Evolutionary conservation across 148 eudicot genomes (phyloP).

Genomic region (Persicaria maculosa): DNA sequence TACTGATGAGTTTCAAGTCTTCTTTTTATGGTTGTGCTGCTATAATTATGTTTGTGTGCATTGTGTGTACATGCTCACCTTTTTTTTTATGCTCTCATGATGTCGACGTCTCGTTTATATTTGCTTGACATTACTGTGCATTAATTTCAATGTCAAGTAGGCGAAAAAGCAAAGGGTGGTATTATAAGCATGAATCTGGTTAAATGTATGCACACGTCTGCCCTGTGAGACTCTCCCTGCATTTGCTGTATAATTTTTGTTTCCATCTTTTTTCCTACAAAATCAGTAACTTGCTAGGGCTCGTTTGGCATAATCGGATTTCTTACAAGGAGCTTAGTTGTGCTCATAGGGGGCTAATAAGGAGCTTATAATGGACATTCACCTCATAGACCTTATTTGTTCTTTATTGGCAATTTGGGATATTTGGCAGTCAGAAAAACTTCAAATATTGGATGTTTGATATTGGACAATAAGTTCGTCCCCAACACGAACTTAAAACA

Average conservation of each 20-base stretch:
- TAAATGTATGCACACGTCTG: too few relatives aligned
- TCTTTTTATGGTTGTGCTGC: neutral
- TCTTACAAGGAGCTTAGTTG: too few relatives aligned
- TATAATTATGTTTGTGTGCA: neutral
- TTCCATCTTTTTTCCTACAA: neutral
- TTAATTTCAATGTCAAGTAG: neutral
- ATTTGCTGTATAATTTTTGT: neutral
- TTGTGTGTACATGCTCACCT: neutral
- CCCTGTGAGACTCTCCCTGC: neutral
- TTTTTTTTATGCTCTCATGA: neutral
- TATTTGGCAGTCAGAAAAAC: too few relatives aligned
- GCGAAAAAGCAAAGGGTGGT: neutral
- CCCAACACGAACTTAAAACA: neutral
- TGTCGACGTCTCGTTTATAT: neutral
- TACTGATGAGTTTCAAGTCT: conserved; percentile 4
- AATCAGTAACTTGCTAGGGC: neutral
- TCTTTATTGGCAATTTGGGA: too few relatives aligned
- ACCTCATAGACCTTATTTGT: too few relatives aligned
- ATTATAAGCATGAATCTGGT: neutral
- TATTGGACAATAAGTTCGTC: neutral
- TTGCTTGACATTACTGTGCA: neutral
- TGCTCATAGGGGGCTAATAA: too few relatives aligned
- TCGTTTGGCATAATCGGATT: too few relatives aligned
- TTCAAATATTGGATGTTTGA: neutral
- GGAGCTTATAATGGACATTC: too few relatives aligned